Evolutionary conservation across 73 alveolate species (phyloP).

Genomic region (Tetrahymena thermophila): DNA sequence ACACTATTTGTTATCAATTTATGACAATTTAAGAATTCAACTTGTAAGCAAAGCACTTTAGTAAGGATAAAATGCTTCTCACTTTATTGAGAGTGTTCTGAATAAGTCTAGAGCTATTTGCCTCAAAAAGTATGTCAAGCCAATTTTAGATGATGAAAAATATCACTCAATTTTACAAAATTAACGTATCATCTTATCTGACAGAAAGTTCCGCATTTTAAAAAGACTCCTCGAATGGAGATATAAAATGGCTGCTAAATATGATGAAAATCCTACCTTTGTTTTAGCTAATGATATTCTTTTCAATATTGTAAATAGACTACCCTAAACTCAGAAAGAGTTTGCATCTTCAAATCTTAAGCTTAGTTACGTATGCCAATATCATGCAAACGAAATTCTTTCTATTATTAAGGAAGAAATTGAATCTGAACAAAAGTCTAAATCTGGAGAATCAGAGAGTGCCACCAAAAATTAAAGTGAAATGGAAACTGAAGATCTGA

Average conservation of each 20-base stretch:
- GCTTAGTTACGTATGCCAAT: not conserved
- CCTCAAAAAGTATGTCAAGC: conserved; percentile 11
- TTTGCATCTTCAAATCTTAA: not conserved
- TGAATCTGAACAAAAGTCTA: not conserved
- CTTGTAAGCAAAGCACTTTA: conserved; percentile 26
- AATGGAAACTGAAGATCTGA: not conserved
- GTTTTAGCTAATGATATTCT: conserved; percentile 20
- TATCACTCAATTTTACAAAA: not conserved
- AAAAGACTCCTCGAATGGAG: conserved; percentile 50
- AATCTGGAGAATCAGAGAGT: not conserved
- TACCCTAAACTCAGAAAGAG: conserved; percentile 5
- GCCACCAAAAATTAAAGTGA: not conserved
- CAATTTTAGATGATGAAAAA: conserved; percentile 32
- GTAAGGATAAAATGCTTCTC: not conserved
- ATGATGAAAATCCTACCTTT: conserved; percentile 53
- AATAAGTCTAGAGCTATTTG: conserved; percentile 9
- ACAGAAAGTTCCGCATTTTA: conserved; percentile 32
- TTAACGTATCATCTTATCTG: conserved; percentile 8
- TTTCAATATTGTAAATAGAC: conserved; percentile 2
- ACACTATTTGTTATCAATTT: conserved; percentile 86
- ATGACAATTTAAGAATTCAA: conserved; percentile 77
- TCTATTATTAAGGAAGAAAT: not conserved
- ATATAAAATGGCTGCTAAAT: conserved; percentile 34
- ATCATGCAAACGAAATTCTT: not conserved
- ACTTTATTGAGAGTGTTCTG: conserved; percentile 15